phyloP scores from a whole-genome alignment of 441 rosid species.

The Erodium moschatum region DNA sequence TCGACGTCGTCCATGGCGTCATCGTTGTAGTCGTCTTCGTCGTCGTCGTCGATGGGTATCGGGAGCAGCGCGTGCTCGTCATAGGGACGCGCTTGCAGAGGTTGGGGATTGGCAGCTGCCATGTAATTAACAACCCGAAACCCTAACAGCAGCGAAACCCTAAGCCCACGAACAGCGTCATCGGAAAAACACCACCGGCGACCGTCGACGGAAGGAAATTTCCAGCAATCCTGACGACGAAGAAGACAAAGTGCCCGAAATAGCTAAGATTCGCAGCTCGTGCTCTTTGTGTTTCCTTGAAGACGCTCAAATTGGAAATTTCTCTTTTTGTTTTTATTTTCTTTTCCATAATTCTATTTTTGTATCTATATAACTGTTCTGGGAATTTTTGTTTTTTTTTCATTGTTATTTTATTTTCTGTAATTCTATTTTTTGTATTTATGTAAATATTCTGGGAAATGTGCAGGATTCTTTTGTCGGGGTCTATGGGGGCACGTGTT shows the following conservation, averaged over 20 bases:
- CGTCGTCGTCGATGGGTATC: slow-evolving; percentile 38
- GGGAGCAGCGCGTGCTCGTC: slow-evolving; percentile 28
- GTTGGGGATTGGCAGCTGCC: slow-evolving; percentile 55
- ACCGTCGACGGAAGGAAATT: background rate
- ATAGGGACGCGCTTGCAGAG: slow-evolving; percentile 39
- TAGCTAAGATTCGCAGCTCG: slow-evolving; percentile 31
- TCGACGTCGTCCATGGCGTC: slow-evolving; percentile 17
- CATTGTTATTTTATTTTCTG: no score
- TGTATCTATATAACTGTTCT: background rate
- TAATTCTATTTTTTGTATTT: no score
- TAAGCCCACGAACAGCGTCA: slow-evolving; percentile 24
- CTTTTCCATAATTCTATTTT: background rate
- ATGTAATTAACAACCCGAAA: slow-evolving; percentile 18
- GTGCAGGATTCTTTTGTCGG: no score
- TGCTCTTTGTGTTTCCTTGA: slow-evolving; percentile 28
- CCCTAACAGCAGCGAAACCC: slow-evolving; percentile 5
- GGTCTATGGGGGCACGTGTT: no score
- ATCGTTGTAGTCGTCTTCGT: slow-evolving; percentile 19
- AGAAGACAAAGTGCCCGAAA: slow-evolving; percentile 10
- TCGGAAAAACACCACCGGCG: slow-evolving; percentile 18
- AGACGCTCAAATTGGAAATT: slow-evolving; percentile 29
- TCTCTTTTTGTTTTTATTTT: background rate
- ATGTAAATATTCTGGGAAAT: no score
- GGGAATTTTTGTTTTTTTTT: no score
- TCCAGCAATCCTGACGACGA: slow-evolving; percentile 4